phyloP scores from a whole-genome alignment of 2,329 filamentous ascomycete species.

The Polytolypa hystricis region DNA sequence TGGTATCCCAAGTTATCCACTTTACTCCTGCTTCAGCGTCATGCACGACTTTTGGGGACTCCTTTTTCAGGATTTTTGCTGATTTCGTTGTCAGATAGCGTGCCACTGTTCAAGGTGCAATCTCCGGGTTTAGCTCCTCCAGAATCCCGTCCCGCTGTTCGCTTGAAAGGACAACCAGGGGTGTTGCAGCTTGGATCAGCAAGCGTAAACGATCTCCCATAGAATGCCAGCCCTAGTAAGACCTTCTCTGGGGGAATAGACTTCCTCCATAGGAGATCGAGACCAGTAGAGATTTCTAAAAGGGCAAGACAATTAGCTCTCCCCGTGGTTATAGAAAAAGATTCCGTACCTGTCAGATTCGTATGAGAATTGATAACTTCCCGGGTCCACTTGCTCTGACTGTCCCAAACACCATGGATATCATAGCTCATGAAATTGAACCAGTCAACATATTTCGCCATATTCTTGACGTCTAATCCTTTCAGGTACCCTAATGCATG shows the following conservation, averaged over 20 bases:
- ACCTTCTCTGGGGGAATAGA: conserved; percentile 15
- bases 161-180: conserved; percentile 17
- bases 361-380: conserved; percentile 14
- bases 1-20: conserved; percentile 13
- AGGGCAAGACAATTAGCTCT: conserved; percentile 18
- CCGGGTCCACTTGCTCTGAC: too few relatives aligned
- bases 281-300: conserved; percentile 19
- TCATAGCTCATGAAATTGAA: conserved; percentile 23
- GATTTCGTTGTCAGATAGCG: conserved; percentile 23
- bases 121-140: conserved; percentile 15
- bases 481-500: conserved; percentile 15
- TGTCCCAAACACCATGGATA: conserved; percentile 19
- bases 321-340: conserved; percentile 15
- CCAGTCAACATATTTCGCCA: conserved; percentile 15
- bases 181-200: conserved; percentile 11
- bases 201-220: conserved; percentile 17
- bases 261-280: conserved; percentile 22
- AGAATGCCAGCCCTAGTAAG: conserved; percentile 17
- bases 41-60: conserved; percentile 10
- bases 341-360: conserved; percentile 16
- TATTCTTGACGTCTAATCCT: conserved; percentile 15
- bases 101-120: conserved; percentile 21
- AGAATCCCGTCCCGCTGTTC: conserved; percentile 11
- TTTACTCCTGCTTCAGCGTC: conserved; percentile 19
- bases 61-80: conserved; percentile 16